These are phyloP conservation scores for Penicillium italicum DNA, from an alignment of 2,329 filamentous ascomycete species.

Conservation along the genomic window DNA sequence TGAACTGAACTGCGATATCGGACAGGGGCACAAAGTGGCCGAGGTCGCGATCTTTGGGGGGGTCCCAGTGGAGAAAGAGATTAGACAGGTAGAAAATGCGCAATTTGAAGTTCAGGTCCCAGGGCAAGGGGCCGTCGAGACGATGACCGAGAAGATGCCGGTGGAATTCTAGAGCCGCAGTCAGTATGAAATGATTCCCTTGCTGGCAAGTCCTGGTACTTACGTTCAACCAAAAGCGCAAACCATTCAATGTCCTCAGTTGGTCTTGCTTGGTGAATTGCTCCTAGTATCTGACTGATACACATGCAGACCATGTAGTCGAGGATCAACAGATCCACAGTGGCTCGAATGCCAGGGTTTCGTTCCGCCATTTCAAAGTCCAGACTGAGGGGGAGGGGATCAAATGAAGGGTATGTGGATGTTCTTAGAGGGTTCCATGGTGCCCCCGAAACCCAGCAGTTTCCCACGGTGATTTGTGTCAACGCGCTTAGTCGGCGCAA, in stretches of 20 bases:
- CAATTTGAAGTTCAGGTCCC: constrained; percentile 47
- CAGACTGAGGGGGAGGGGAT: not conserved
- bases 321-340: constrained; percentile 55
- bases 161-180: constrained; percentile 39
- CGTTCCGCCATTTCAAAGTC: constrained; percentile 1
- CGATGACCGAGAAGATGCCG: constrained; percentile 38
- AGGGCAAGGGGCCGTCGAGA: constrained; percentile 36
- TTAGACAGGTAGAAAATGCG: constrained; percentile 48
- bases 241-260: constrained; percentile 21
- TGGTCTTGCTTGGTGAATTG: constrained; percentile 15
- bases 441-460: not conserved
- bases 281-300: constrained; percentile 42
- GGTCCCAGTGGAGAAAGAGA: constrained; percentile 42
- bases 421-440: not conserved
- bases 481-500: not conserved
- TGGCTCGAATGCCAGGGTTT: constrained; percentile 35
- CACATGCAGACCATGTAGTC: constrained; percentile 53
- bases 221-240: constrained; percentile 29
- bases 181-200: not conserved
- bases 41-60: constrained; percentile 9
- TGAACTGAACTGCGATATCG: constrained; percentile 48
- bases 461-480: not conserved
- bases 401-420: not conserved
- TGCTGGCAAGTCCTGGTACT: constrained; percentile 5
- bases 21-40: constrained; percentile 31